Percentiles rank a stretch among this genome's conserved stretches.
phyloP scores from a whole-genome alignment of 208 protist species.

The Wallacemonas sp. region DNA sequence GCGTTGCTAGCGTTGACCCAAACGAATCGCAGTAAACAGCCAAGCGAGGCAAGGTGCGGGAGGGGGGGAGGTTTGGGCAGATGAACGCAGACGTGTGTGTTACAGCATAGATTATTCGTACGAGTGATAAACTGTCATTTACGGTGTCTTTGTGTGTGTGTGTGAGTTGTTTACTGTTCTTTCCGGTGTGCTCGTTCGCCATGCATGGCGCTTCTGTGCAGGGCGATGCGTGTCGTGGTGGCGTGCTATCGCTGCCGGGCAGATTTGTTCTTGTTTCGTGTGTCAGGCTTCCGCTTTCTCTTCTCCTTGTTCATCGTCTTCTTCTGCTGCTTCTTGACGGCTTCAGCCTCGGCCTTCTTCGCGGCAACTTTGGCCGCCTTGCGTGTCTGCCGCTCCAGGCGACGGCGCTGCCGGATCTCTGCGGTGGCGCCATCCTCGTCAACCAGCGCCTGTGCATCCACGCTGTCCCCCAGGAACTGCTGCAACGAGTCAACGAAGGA shows the following conservation, averaged over 20 bases:
- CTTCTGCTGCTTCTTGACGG: slow-evolving; percentile 4
- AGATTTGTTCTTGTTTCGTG: neutral
- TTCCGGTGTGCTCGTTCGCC: neutral
- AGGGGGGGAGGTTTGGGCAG: no score
- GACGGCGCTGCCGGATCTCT: neutral
- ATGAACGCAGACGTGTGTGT: no score
- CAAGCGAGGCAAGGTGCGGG: no score
- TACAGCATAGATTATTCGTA: no score
- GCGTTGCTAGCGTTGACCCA: no score
- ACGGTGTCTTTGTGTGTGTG: no score
- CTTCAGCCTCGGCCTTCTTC: neutral
- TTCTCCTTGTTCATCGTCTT: neutral
- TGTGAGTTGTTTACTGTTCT: neutral
- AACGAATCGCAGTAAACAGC: no score
- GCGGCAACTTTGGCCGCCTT: neutral
- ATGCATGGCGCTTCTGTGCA: no score
- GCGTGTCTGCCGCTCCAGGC: neutral
- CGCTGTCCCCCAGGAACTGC: slow-evolving; percentile 57
- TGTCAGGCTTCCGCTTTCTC: neutral
- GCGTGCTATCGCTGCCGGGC: neutral
- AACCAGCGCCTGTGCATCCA: slow-evolving; percentile 16
- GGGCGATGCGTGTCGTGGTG: no score
- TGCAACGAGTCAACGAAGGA: slow-evolving; percentile 43
- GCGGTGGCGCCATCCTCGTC: slow-evolving; percentile 15
- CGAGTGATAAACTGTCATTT: no score